Percentiles rank a stretch among this genome's conserved stretches.
Conservation (phyloP, 1,284 basidiomycete genomes). For the Lentinus polychrous region DNA sequence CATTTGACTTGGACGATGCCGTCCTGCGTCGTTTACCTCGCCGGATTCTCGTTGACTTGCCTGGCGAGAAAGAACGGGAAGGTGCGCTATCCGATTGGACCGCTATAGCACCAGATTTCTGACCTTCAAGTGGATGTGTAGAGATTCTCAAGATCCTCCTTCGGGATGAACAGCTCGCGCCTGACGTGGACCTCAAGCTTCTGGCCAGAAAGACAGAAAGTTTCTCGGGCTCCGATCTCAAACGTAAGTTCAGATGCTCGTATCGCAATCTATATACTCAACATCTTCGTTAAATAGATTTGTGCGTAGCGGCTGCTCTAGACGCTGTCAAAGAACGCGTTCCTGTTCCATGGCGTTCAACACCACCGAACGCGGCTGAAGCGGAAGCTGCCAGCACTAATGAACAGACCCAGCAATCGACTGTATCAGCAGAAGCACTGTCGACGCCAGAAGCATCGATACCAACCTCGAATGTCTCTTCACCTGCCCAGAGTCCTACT, state of each 20-base stretch:
- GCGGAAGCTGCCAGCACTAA: too few relatives aligned
- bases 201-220: constrained; percentile 75
- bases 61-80: constrained; percentile 75
- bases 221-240: constrained; percentile 91
- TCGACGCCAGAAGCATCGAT: too few relatives aligned
- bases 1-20: constrained; percentile 81
- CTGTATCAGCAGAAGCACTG: too few relatives aligned
- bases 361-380: constrained; percentile 3
- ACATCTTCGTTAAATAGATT: constrained; percentile 41
- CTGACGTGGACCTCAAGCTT: constrained; percentile 57
- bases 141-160: constrained; percentile 83
- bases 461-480: too few relatives aligned
- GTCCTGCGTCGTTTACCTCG: constrained; percentile 81
- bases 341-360: constrained; percentile 58
- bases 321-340: constrained; percentile 84
- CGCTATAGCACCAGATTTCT: constrained; percentile 5
- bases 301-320: constrained; percentile 84
- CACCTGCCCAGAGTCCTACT: too few relatives aligned
- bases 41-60: constrained; percentile 78
- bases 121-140: constrained; percentile 22
- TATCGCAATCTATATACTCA: not conserved
- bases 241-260: constrained; percentile 52
- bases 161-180: constrained; percentile 64
- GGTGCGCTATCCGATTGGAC: constrained; percentile 36
- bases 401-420: too few relatives aligned